These are phyloP conservation scores for Schrenkiella parvula DNA, from an alignment of 345 rosid species.

Conservation along the genomic window DNA sequence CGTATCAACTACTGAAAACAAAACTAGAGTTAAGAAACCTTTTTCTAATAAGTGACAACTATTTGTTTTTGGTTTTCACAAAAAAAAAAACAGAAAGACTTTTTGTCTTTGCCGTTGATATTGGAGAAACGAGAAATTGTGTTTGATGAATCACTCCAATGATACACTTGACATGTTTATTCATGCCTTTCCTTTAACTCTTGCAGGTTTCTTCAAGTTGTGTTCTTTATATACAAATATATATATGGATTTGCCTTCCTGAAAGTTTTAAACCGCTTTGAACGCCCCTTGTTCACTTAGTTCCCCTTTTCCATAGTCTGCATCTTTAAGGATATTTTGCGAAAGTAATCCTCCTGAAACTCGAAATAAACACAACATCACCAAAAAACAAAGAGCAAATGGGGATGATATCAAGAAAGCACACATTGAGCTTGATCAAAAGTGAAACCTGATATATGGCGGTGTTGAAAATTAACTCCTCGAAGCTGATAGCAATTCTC, in stretches of 20 bases:
- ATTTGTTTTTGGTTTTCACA: background rate
- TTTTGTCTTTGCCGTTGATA: background rate
- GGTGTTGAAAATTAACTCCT: slow-evolving; percentile 18
- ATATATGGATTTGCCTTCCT: background rate
- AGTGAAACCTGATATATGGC: slow-evolving; percentile 14
- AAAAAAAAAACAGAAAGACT: background rate
- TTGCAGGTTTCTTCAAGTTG: background rate
- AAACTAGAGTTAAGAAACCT: too few relatives aligned
- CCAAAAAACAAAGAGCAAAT: background rate
- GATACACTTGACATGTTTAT: background rate
- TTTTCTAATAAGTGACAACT: too few relatives aligned
- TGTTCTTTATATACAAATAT: background rate
- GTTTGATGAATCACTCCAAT: background rate
- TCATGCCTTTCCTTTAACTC: background rate
- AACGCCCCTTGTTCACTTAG: slow-evolving; percentile 31
- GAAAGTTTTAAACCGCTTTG: background rate
- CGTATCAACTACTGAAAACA: too few relatives aligned
- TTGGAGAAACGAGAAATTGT: background rate
- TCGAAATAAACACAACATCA: background rate
- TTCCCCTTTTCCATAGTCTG: slow-evolving; percentile 45
- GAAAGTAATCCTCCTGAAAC: slow-evolving; percentile 59
- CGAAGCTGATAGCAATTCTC: slow-evolving; percentile 21
- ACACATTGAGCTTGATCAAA: background rate
- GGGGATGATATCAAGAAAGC: background rate
- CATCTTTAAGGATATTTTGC: slow-evolving; percentile 72